Conservation (phyloP, 495 filamentous ascomycete species). For the Aspergillus sclerotiicarbonarius region DNA sequence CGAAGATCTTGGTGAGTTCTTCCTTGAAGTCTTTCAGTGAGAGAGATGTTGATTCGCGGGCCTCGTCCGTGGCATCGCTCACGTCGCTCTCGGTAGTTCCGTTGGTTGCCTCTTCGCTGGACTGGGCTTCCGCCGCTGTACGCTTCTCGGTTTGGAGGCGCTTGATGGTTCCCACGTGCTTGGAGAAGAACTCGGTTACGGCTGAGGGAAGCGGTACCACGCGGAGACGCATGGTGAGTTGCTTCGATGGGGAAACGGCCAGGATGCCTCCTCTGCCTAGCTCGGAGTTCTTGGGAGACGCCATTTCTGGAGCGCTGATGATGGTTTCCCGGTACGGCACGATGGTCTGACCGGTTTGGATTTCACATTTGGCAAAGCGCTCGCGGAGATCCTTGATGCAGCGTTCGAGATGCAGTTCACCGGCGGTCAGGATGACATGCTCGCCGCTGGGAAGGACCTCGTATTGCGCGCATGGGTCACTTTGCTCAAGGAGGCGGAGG, state of each 20-base stretch:
- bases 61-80: conserved; percentile 45
- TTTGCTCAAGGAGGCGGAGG: conserved; percentile 83
- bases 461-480: conserved; percentile 94
- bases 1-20: conserved; percentile 65
- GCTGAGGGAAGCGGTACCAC: conserved; percentile 73
- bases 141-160: conserved; percentile 68
- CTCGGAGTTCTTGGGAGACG: conserved; percentile 78
- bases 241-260: conserved; percentile 75
- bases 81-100: conserved; percentile 33
- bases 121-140: conserved; percentile 39
- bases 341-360: conserved; percentile 89
- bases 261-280: conserved; percentile 82
- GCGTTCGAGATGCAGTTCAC: conserved; percentile 90
- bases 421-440: conserved; percentile 91
- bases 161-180: conserved; percentile 76
- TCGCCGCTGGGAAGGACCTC: conserved; percentile 91
- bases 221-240: conserved; percentile 73
- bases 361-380: conserved; percentile 90
- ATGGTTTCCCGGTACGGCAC: conserved; percentile 96
- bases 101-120: conserved; percentile 23
- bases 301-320: conserved; percentile 83
- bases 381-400: conserved; percentile 93
- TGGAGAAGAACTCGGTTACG: conserved; percentile 82
- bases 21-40: conserved; percentile 72
- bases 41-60: conserved; percentile 53